These are phyloP conservation scores for Tubosaeta brunneosetosa DNA, from an alignment of 768 basidiomycete genomes.

Conservation along the genomic window DNA sequence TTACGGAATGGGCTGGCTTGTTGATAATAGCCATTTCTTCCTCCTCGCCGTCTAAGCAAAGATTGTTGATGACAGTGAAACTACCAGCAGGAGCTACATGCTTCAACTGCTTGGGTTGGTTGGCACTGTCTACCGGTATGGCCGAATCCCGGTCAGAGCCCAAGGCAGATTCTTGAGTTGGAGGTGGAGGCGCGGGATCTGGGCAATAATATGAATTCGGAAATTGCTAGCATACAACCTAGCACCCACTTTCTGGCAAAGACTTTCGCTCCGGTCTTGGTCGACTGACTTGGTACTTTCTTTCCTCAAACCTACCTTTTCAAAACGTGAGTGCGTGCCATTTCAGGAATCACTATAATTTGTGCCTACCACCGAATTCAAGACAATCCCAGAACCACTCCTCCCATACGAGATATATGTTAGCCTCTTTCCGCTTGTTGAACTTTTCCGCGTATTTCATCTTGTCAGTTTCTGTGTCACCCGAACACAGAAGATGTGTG, in stretches of 20 bases:
- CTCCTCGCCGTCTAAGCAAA: slow-evolving; percentile 29
- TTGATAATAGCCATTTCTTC: slow-evolving; percentile 57
- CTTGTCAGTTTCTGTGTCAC: slow-evolving; percentile 65
- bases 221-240: not conserved
- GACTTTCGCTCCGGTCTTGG: slow-evolving; percentile 57
- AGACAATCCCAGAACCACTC: slow-evolving; percentile 97
- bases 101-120: slow-evolving; percentile 20
- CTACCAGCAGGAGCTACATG: slow-evolving; percentile 8
- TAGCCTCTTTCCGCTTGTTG: slow-evolving; percentile 62
- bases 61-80: slow-evolving; percentile 19
- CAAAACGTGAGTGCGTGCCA: not conserved
- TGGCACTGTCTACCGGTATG: slow-evolving; percentile 6
- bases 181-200: slow-evolving; percentile 13
- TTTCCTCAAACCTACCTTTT: slow-evolving; percentile 62
- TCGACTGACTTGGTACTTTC: slow-evolving; percentile 50
- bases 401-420: slow-evolving; percentile 83
- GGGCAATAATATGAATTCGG: not conserved
- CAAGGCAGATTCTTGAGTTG: slow-evolving; percentile 12
- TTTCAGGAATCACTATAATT: not conserved
- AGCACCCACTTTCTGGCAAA: slow-evolving; percentile 18
- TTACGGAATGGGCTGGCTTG: slow-evolving; percentile 56
- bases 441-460: slow-evolving; percentile 76
- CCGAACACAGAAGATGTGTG: slow-evolving; percentile 81
- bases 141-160: slow-evolving; percentile 13
- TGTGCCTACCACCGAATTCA: slow-evolving; percentile 56